Conservation (phyloP, 2,329 filamentous ascomycete species). For the Cercospora sesami region DNA sequence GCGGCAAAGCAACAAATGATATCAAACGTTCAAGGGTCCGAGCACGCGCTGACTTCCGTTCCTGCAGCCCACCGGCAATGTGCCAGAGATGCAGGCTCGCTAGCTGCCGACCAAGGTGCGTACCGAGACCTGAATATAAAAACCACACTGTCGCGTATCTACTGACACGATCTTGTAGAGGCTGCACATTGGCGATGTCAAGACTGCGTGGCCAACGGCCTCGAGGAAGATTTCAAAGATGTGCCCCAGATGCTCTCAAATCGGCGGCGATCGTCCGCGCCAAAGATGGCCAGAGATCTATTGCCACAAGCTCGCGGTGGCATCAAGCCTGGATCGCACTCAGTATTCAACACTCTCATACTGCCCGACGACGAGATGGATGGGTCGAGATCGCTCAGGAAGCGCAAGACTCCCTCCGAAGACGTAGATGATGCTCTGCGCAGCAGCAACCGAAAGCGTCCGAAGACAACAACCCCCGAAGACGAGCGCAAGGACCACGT, state of each 20-base stretch:
- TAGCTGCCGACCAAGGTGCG: conserved; percentile 65
- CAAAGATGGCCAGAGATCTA: conserved; percentile 66
- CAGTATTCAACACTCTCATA: conserved; percentile 72
- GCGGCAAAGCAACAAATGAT: conserved; percentile 32
- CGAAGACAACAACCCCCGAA: conserved; percentile 40
- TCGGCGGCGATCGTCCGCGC: conserved; percentile 60
- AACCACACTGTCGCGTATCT: conserved; percentile 22
- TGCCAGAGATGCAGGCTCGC: conserved; percentile 68
- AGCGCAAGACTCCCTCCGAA: conserved; percentile 75
- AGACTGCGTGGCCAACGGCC: conserved; percentile 55
- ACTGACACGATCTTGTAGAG: conserved; percentile 46
- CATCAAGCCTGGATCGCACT: conserved; percentile 69
- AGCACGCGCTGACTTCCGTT: conserved; percentile 47
- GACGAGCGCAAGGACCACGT: conserved; percentile 21
- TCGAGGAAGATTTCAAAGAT: conserved; percentile 46
- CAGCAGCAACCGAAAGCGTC: conserved; percentile 44
- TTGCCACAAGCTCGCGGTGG: conserved; percentile 67
- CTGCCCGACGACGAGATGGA: conserved; percentile 72
- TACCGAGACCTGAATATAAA: conserved; percentile 27
- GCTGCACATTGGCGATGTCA: conserved; percentile 63
- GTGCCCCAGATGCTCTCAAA: conserved; percentile 40
- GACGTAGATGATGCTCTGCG: conserved; percentile 49
- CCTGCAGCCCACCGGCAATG: conserved; percentile 84
- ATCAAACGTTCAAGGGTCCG: conserved; percentile 39
- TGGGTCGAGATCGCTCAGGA: conserved; percentile 72